phyloP scores from a whole-genome alignment of 331 rosid species.

The Dryas integrifolia region DNA sequence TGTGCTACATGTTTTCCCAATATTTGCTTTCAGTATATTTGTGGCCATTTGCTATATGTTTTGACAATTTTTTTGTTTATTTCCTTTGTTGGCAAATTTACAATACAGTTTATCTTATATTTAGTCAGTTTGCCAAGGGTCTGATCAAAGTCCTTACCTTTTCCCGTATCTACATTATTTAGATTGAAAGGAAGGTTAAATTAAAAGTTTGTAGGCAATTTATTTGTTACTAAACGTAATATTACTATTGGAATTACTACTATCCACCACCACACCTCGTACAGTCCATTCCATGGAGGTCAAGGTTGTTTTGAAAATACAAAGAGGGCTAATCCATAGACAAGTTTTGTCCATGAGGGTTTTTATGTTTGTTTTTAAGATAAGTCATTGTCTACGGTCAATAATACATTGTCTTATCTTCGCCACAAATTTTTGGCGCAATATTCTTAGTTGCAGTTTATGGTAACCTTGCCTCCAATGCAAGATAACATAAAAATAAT shows the following conservation, averaged over 20 bases:
- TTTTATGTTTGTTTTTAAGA: no score
- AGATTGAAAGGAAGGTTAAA: background rate
- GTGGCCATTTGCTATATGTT: background rate
- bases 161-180: background rate
- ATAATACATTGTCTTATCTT: no score
- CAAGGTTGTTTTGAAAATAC: background rate
- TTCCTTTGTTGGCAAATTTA: background rate
- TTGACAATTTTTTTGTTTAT: background rate
- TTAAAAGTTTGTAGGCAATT: background rate
- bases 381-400: no score
- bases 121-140: background rate
- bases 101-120: background rate
- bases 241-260: background rate
- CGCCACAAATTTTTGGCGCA: no score
- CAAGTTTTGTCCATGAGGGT: no score
- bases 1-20: constrained; percentile 10
- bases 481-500: background rate
- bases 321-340: no score
- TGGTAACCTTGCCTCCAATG: background rate
- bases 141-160: background rate
- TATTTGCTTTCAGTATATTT: background rate
- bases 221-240: background rate
- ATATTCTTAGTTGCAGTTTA: background rate
- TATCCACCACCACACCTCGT: background rate
- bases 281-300: background rate